Evolutionary conservation across 2,329 filamentous ascomycete species (phyloP), one percentile per base, ranked within the genome.

Genomic region (Ceratocystis destructans): DNA sequence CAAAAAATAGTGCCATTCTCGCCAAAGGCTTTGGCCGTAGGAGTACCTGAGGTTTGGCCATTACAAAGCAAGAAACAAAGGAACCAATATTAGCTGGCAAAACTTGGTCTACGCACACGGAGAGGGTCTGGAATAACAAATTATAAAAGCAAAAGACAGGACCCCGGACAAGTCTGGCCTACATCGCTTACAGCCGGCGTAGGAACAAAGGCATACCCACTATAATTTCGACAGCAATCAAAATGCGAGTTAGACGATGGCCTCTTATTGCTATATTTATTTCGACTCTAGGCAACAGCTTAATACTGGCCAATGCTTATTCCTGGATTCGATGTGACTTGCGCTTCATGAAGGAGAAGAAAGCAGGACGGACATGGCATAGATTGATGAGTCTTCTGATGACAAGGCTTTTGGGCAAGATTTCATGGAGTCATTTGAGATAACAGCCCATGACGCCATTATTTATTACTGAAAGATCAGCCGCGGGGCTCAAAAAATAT

Each of bases 21-120:
- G 53, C 53, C 8, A 17, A 25, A 57, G 53, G 53, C 53, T 57
- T 57, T 57, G 53, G 53, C 28, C 53, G 53, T 57, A 57, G 22
- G 31, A 31, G 28, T 57, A 33, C 28, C 53, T 57, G 10, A 33
- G 22, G 6, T 33, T 8, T 25, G 8, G 22, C 20, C 6, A 31
- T 3, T 5, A 17, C 25, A 41, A 15, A 12, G 3, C 37, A 10
- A 41, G 12, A 41, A 25, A 15, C 20, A 20, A 22, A 55, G 5
- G 20, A 7, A 6, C 20, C 50, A 31, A 55, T 25, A 55, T 55
- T 55, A 55, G 50, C 25, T 28, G 28, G 6, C 50, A 55, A 28
- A 28, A 20, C n/a, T 57, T 33, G 53, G 53, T 33, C 37, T 41
- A 25, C 53, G 53, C 53, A 17, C 28, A 12, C 53, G 53, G 53